Conservation (phyloP, 352 stramenopile genomes). For the Phytophthora crassamura region DNA sequence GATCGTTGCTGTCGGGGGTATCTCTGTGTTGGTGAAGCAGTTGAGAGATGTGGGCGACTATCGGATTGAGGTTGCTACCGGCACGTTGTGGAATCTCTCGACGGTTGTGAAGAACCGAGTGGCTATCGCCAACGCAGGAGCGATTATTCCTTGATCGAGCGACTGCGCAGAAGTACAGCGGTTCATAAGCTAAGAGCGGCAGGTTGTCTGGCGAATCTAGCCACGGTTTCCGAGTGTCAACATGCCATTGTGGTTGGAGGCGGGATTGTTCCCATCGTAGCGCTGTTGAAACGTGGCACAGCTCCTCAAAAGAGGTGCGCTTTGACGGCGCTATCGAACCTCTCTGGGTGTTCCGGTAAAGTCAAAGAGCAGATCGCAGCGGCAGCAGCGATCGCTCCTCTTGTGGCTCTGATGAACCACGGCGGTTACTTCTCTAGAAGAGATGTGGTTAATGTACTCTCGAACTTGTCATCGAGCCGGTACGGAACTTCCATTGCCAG, state of each 20-base stretch:
- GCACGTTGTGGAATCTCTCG: conserved; percentile 21
- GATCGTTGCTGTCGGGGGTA: conserved; percentile 6
- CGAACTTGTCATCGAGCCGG: too few relatives aligned
- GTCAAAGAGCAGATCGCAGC: background rate
- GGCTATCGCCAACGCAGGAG: conserved; percentile 9
- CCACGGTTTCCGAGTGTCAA: conserved; percentile 1
- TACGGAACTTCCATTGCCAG: background rate
- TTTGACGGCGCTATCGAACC: background rate
- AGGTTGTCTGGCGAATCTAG: background rate
- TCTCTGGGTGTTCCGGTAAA: background rate
- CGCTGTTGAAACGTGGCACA: conserved; percentile 1
- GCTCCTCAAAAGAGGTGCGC: background rate
- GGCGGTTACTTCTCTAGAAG: too few relatives aligned
- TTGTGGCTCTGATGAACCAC: background rate
- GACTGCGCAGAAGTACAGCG: background rate
- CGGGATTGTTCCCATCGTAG: conserved; percentile 11
- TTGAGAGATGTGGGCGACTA: background rate
- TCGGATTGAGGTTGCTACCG: conserved; percentile 15
- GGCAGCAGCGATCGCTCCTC: background rate
- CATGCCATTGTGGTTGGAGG: conserved; percentile 1
- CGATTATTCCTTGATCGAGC: conserved; percentile 6
- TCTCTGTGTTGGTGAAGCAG: conserved; percentile 11
- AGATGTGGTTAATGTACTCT: too few relatives aligned
- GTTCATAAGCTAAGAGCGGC: conserved; percentile 10
- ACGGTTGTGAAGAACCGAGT: conserved; percentile 5